Evolutionary conservation across 495 filamentous ascomycete species (phyloP), one percentile per base, ranked within the genome.

Genomic region (Podospora tetraspora): DNA sequence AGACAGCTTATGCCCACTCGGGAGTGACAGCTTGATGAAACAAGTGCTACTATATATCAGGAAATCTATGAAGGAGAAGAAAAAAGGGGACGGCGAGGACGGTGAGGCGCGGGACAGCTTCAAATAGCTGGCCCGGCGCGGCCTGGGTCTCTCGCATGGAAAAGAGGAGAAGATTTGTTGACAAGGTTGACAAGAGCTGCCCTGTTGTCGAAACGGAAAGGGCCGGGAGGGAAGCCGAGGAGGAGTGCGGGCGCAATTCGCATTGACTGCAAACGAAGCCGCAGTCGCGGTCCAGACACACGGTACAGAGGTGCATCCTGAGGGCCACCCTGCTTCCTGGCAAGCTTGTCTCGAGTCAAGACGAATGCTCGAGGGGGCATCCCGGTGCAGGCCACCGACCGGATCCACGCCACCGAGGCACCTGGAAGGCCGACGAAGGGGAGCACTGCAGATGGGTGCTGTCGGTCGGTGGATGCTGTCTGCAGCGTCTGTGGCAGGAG

Each of bases 81-180:
- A 24, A 32, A n/a, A 59, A 52, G 19, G 21, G 32, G 6, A 2
- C n/a, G 37, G 12, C 34, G 24, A 58, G 25, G 25, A 25, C 16
- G 43, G 30, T 6, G 63, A 58, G 24, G 22, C 9, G 25, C 27
- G 60, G 62, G 37, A 64, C 32, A 64, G 62, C 30, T 52, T 61
- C 57, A 66, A 66, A 66, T 66, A 64, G 32, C 22, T 56, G 23
- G 62, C 22, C 62, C n/a, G 29, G 32, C n/a, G n/a, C 61, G 34
- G 34, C 0, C 34, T 43, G 23, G 59, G 16, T 19, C 43, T 52
- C 43, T 27, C 27, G 43, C 43, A 52, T 52, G 43, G 59, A 29
- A 60, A 60, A 25, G 59, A 24, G 23, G 23, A 37, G 23, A 32
- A 25, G n/a, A 19, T 57, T 5, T 66, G 64, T 58, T 66, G 59